Evolutionary conservation across 805 yeast species (phyloP).

Genomic region (Yamadazyma sp.): DNA sequence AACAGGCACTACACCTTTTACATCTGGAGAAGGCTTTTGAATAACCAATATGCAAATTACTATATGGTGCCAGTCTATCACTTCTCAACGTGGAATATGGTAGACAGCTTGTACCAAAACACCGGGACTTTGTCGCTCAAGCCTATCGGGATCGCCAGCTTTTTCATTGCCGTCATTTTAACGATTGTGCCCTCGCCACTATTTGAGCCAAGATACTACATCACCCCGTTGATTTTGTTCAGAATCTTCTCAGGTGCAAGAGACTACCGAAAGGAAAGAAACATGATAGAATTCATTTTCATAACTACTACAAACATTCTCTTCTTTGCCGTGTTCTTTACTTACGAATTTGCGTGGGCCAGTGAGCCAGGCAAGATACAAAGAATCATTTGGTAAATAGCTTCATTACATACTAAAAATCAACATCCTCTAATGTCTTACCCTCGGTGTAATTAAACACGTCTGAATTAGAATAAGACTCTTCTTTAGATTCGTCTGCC

Average conservation of each 20-base stretch:
- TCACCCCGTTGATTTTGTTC: conserved; percentile 76
- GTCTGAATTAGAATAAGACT: conserved; percentile 5
- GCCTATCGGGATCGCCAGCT: conserved; percentile 48
- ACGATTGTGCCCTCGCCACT: conserved; percentile 87
- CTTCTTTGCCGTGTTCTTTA: conserved; percentile 56
- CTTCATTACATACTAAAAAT: conserved; percentile 3
- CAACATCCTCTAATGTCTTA: conserved; percentile 10
- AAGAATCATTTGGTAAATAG: conserved; percentile 81
- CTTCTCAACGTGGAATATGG: conserved; percentile 44
- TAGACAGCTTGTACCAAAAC: conserved; percentile 17
- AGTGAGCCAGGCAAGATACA: conserved; percentile 55
- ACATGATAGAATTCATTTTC: conserved; percentile 60
- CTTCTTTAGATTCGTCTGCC: not conserved
- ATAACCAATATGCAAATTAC: conserved; percentile 46
- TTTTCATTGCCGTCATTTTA: conserved; percentile 49
- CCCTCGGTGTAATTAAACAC: conserved; percentile 10
- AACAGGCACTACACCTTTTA: conserved; percentile 93
- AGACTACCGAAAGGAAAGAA: conserved; percentile 30
- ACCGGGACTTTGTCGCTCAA: conserved; percentile 17
- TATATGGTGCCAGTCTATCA: conserved; percentile 69
- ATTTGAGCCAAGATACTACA: conserved; percentile 91
- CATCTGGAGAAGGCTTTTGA: conserved; percentile 66
- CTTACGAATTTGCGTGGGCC: conserved; percentile 66
- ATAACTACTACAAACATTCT: conserved; percentile 52
- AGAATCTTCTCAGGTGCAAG: conserved; percentile 46